Percentiles rank a stretch among this genome's conserved stretches.
phyloP scores from a whole-genome alignment of 768 basidiomycete genomes.

The Fomitopsis serialis region DNA sequence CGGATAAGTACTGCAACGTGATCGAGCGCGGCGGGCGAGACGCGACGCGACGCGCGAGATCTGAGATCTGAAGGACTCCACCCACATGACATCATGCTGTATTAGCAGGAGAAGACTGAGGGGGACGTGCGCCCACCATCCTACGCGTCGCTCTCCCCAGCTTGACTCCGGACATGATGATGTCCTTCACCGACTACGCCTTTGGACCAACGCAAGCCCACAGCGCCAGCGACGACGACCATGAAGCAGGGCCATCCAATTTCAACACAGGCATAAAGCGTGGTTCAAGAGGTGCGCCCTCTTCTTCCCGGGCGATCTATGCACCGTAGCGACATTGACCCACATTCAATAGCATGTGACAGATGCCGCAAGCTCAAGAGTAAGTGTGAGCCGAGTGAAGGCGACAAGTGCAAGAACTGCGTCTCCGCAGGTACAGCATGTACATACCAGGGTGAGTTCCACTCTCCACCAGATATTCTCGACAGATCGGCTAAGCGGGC shows the following conservation, averaged over 20 bases:
- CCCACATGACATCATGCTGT: neutral
- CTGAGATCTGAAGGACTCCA: neutral
- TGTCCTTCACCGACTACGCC: constrained; percentile 1
- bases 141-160: neutral
- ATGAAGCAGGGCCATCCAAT: constrained; percentile 14
- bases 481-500: neutral
- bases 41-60: neutral
- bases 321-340: neutral
- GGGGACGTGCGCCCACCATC: too few species aligned
- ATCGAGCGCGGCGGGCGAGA: too few species aligned
- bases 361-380: constrained; percentile 86
- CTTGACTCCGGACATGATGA: constrained; percentile 1
- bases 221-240: constrained; percentile 15
- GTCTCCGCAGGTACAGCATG: constrained; percentile 37
- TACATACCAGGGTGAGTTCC: constrained; percentile 1
- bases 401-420: constrained; percentile 59
- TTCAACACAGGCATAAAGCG: constrained; percentile 12
- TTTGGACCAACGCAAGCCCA: constrained; percentile 1
- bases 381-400: constrained; percentile 71
- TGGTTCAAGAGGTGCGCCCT: constrained; percentile 19
- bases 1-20: too few species aligned
- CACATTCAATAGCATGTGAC: constrained; percentile 58
- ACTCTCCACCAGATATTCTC: neutral
- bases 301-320: neutral
- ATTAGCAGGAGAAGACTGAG: neutral